A percentile compares a stretch with the other conserved stretches of the same genome.
phyloP scores from a whole-genome alignment of 177 flowering plant species.

The Vitis hybrid region DNA sequence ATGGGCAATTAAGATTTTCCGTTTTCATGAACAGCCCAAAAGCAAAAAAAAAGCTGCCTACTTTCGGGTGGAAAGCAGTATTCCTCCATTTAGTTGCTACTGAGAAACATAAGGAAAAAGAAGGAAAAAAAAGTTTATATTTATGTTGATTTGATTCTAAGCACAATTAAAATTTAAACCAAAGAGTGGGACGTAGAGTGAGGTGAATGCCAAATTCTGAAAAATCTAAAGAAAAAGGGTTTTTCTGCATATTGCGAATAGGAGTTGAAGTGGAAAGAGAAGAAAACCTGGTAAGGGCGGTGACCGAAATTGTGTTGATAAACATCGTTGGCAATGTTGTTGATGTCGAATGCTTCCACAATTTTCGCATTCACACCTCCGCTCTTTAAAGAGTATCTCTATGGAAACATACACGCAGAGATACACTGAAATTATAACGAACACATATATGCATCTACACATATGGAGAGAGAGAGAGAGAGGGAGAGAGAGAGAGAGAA shows the following conservation, averaged over 20 bases:
- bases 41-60: neutral
- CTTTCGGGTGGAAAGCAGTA: too few species aligned
- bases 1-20: neutral
- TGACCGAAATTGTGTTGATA: slow-evolving; percentile 80
- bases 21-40: too few species aligned
- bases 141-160: too few species aligned
- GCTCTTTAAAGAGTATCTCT: slow-evolving; percentile 74
- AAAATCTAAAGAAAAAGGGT: too few species aligned
- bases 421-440: neutral
- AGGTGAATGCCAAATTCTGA: too few species aligned
- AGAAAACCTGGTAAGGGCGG: slow-evolving; percentile 75
- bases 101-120: neutral
- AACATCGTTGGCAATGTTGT: slow-evolving; percentile 83
- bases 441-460: neutral
- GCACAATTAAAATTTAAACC: too few species aligned
- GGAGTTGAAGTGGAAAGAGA: neutral
- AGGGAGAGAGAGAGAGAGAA: slow-evolving; percentile 13
- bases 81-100: too few species aligned
- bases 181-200: too few species aligned
- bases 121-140: neutral
- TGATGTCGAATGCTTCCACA: slow-evolving; percentile 91
- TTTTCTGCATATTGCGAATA: neutral
- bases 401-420: neutral
- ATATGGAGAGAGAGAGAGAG: neutral
- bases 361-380: slow-evolving; percentile 61